Conservation (phyloP, 805 yeast genomes). For the Yarrowia hollandica region DNA sequence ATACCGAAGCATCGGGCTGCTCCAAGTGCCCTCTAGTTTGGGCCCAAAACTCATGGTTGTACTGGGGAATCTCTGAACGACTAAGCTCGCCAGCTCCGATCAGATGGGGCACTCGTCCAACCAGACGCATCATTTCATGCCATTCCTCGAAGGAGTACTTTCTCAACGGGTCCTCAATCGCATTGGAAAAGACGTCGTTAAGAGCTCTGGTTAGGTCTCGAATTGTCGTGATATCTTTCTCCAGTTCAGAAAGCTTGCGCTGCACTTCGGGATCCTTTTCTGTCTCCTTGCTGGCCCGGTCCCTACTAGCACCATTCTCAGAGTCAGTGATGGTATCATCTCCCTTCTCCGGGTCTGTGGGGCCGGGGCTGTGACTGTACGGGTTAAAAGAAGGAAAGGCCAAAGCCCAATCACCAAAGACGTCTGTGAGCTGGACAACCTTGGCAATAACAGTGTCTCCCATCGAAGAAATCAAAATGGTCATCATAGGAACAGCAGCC, state of each 20-base stretch:
- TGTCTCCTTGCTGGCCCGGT: not conserved
- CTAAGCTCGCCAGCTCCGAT: constrained; percentile 68
- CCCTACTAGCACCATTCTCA: not conserved
- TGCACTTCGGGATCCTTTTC: not conserved
- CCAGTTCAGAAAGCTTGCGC: constrained; percentile 4
- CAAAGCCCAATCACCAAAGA: constrained; percentile 33
- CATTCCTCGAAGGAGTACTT: constrained; percentile 55
- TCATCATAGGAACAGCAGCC: constrained; percentile 83
- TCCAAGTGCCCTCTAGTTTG: constrained; percentile 11
- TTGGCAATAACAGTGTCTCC: constrained; percentile 53
- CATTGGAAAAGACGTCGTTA: constrained; percentile 3
- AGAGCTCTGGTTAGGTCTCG: constrained; percentile 14
- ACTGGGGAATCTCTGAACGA: constrained; percentile 1
- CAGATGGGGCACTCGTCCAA: constrained; percentile 15
- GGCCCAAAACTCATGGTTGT: constrained; percentile 21
- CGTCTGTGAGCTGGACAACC: constrained; percentile 32
- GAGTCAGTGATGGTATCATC: not conserved
- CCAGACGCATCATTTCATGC: constrained; percentile 44
- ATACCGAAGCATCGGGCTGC: not conserved
- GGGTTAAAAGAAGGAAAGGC: constrained; percentile 18
- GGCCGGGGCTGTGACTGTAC: not conserved
- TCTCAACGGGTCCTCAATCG: constrained; percentile 41
- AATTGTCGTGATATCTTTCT: not conserved
- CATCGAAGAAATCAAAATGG: constrained; percentile 68
- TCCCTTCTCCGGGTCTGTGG: not conserved